These are phyloP conservation scores for Aspergillus biplanus DNA, from an alignment of 495 filamentous ascomycete species.

Conservation along the genomic window DNA sequence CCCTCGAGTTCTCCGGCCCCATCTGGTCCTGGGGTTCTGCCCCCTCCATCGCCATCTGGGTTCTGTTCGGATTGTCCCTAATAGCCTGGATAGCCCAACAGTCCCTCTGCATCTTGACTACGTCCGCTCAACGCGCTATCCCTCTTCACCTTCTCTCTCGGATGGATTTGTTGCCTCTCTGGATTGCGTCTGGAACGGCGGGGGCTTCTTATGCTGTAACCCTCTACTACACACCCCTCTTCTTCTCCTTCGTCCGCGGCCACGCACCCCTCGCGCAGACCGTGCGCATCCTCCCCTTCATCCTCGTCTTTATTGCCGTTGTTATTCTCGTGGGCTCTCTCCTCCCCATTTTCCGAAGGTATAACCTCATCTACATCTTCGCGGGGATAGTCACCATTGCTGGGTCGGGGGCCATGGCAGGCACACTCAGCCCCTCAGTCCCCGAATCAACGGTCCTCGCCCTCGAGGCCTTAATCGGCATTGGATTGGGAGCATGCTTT, in stretches of 20 bases:
- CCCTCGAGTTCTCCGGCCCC: constrained; percentile 37
- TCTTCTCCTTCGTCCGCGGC: constrained; percentile 50
- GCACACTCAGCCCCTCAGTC: constrained; percentile 5
- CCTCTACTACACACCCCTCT: constrained; percentile 42
- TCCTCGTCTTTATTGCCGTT: constrained; percentile 22
- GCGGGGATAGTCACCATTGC: constrained; percentile 6
- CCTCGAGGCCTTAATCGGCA: constrained; percentile 18
- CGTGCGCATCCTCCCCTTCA: constrained; percentile 40
- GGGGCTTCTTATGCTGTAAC: constrained; percentile 21
- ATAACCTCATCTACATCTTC: constrained; percentile 16
- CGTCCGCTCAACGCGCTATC: constrained; percentile 9
- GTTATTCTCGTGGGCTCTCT: constrained; percentile 13
- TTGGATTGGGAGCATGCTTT: constrained; percentile 20
- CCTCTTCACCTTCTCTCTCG: constrained; percentile 17
- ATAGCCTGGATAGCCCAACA: constrained; percentile 32
- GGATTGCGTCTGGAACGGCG: constrained; percentile 19
- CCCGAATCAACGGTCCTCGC: constrained; percentile 15
- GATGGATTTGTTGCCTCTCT: constrained; percentile 14
- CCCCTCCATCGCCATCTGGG: constrained; percentile 53
- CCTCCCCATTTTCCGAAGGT: constrained; percentile 10
- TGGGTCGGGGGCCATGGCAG: constrained; percentile 1
- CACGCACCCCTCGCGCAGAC: constrained; percentile 40
- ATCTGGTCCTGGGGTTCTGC: constrained; percentile 54
- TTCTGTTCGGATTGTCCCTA: constrained; percentile 50
- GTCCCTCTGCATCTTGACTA: constrained; percentile 21